Base-by-base conservation (phyloP, 345 rosid genomes). In the Eucalyptus fibrosa region DNA sequence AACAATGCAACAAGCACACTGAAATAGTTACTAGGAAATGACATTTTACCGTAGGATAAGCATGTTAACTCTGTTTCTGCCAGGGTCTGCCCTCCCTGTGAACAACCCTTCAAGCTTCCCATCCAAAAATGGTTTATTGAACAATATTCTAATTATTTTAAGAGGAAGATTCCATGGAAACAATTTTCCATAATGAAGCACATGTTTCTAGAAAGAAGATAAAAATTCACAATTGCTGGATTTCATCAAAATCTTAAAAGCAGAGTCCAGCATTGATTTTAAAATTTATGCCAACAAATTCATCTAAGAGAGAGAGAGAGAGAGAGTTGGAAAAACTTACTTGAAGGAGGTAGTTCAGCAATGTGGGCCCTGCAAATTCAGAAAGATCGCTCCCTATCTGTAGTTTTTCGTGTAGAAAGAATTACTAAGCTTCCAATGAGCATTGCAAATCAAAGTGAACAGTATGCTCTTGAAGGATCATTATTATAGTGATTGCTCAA, bases 371-470 rank as follows among this genome's bases (percentile, higher is more conserved):
- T 86, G 94, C 96, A 92, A 97, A 96, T 89, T 95, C 98, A 90
- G 96, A 96, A 90, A 96, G 96, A 94, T 95, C 99, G 87, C 90
- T 88, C 91, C 96, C 97, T 88, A 97, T 92, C 99, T 97, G 92
- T 94, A 81, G 53, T 91, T 60, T 90, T 90, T 86, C 90, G 91
- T 34, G 77, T 91, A 93, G 88, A 87, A 88, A 90, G 53, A 87
- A 87, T 62, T 51, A 53, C 89, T 93, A 89, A 92, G 91, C 69
- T 53, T 44, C 81, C 47, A 86, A 89, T 90, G 42, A 8, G 72
- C 81, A 28, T 53, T 17, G 87, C 15, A 50, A 37, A 86, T 21
- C 34, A 19, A 86, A 86, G 40, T n/a, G 26, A n/a, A 50, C 37
- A 34, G 13, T 17, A 34, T 34, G 60, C 53, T 45, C 37, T 24